These are phyloP conservation scores for Tulasnella sp. DNA, from an alignment of 768 basidiomycete species.

Conservation along the genomic window DNA sequence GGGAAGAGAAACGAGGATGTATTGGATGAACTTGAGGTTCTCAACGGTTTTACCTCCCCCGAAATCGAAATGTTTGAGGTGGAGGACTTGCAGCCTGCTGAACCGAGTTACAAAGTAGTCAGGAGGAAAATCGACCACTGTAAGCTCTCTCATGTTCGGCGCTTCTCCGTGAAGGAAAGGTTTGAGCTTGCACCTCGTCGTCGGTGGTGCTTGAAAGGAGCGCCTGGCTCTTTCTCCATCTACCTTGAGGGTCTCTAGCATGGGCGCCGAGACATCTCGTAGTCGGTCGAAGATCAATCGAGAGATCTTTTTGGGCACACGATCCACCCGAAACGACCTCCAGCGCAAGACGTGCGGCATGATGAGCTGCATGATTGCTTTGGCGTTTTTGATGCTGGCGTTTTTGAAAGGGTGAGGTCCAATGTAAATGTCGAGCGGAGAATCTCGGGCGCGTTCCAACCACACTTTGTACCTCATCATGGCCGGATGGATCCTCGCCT, in stretches of 20 bases:
- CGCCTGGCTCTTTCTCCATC: conserved; percentile 53
- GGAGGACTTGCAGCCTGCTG: not conserved
- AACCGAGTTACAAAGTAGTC: not conserved
- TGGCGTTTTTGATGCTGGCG: too few relatives aligned
- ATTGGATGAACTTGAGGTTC: conserved; percentile 76
- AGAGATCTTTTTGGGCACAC: too few relatives aligned
- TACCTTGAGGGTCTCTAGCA: conserved; percentile 67
- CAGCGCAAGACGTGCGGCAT: too few relatives aligned
- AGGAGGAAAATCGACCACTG: not conserved
- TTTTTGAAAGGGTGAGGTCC: too few relatives aligned
- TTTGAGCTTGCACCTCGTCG: not conserved
- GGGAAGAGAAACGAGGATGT: conserved; percentile 55
- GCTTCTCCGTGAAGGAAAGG: not conserved
- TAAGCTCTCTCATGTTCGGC: not conserved
- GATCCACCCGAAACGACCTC: too few relatives aligned
- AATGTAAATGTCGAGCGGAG: too few relatives aligned
- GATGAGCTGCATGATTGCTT: too few relatives aligned
- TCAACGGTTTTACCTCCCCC: conserved; percentile 51
- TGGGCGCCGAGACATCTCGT: too few relatives aligned
- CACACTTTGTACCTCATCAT: too few relatives aligned
- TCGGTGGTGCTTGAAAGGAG: not conserved
- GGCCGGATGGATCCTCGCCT: too few relatives aligned
- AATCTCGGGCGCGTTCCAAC: too few relatives aligned
- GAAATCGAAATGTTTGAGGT: not conserved
- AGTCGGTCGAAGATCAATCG: too few relatives aligned